Conservation (phyloP, 345 rosid genomes). For the Citrus hindsii region DNA sequence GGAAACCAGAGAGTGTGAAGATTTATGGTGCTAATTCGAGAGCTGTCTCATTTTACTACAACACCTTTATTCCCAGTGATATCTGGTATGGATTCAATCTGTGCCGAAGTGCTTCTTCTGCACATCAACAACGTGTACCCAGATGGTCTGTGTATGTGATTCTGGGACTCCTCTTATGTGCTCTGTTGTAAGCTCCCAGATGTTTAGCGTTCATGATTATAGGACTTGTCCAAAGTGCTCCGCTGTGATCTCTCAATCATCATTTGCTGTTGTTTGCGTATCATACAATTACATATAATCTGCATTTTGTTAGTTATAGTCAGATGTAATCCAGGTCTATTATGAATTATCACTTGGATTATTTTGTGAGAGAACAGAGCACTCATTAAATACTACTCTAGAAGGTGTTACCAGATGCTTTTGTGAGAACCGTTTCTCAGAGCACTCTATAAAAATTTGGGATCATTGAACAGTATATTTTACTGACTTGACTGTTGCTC, state of each 20-base stretch:
- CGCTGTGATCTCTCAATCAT: background rate
- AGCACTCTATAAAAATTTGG: background rate
- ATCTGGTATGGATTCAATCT: constrained; percentile 78
- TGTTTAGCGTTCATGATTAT: background rate
- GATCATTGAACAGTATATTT: background rate
- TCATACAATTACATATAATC: background rate
- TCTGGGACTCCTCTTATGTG: constrained; percentile 28
- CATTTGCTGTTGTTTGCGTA: background rate
- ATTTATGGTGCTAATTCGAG: constrained; percentile 39
- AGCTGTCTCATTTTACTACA: constrained; percentile 51
- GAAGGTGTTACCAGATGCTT: background rate
- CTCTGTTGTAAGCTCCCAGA: constrained; percentile 19
- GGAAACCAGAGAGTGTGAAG: constrained; percentile 67
- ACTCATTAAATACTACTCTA: background rate
- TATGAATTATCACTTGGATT: background rate
- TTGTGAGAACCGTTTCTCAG: background rate
- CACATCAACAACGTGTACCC: background rate
- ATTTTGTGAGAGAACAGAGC: background rate
- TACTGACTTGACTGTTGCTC: background rate
- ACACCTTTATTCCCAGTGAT: constrained; percentile 51
- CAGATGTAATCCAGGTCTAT: background rate
- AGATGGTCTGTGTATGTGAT: constrained; percentile 15
- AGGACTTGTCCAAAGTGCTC: background rate
- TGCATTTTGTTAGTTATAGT: background rate
- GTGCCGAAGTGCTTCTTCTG: constrained; percentile 49